Base-by-base conservation (phyloP, 768 basidiomycete species). In the Auricularia sp. region DNA sequence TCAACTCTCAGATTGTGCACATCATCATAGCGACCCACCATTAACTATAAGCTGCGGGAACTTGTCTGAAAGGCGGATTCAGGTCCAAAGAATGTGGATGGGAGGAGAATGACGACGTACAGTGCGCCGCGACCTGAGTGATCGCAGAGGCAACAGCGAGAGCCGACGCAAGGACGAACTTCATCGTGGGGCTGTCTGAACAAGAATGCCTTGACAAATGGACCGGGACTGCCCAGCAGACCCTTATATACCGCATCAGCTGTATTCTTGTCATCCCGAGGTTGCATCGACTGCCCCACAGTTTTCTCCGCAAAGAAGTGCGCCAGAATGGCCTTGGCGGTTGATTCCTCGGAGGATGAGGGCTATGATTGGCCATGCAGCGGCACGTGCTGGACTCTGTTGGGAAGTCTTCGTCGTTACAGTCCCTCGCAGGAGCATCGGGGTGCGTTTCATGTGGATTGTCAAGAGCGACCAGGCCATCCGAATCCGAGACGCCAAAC, bases 1-100 rank as follows among this genome's bases (percentile, higher is more conserved):
- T 81, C 79, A 81, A 36, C 14, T 34, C 8, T 29, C 29, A 29
- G 29, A 29, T 29, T 29, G 29, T 29, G 29, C 29, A 29, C 3
- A n/a, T 11, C 10, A 4, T 65, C 16, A 44, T 13, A 7, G 36
- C 21, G n/a, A 8, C 6, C 5, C 21, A 51, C 47, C 47, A 21
- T 51, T 21, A 18, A 51, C 47, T 8, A 51, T 18, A 1, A 51
- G 16, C 47, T 16, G 21, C 14, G 47, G 47, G 47, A 51, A 51
- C 18, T 18, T 16, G 47, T 51, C 39, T 42, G 39, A 7, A 42
- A 14, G 8, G 39, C 8, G 39, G 13, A 8, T 42, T 42, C 13
- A 42, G 39, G 29, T 29, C 39, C 39, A 10, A 59, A 4, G 5
- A 21, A 10, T 16, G 24, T 29, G 61, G 37, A 63, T 16, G 29